Conservation (phyloP, 2,329 filamentous ascomycete species). For the Aspergillus fijiensis region DNA sequence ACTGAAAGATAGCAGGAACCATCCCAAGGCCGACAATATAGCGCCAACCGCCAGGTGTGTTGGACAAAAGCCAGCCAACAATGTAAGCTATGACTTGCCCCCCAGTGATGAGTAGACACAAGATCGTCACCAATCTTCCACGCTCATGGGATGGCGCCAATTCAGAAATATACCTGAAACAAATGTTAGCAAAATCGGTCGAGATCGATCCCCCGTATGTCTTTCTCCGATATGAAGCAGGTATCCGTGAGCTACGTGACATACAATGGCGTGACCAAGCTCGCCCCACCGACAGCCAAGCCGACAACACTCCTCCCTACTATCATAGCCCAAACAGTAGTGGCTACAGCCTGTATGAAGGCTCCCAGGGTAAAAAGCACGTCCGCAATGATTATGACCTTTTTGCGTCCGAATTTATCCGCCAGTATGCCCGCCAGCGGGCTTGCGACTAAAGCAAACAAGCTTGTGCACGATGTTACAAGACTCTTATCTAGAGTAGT, state of each 20-base stretch:
- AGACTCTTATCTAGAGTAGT: slow-evolving; percentile 59
- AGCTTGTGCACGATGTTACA: slow-evolving; percentile 58
- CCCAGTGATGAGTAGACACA: slow-evolving; percentile 78
- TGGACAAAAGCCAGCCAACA: slow-evolving; percentile 71
- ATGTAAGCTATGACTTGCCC: slow-evolving; percentile 89
- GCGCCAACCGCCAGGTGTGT: slow-evolving; percentile 69
- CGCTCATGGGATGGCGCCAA: slow-evolving; percentile 73
- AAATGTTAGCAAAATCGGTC: background rate
- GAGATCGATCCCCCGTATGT: background rate
- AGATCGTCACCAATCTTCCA: slow-evolving; percentile 77
- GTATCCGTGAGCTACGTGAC: slow-evolving; percentile 18
- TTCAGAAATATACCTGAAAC: slow-evolving; percentile 72
- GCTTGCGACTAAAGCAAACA: slow-evolving; percentile 58
- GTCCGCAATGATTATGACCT: slow-evolving; percentile 50
- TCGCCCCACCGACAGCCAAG: slow-evolving; percentile 52
- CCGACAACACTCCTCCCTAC: slow-evolving; percentile 48
- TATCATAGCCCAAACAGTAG: slow-evolving; percentile 47
- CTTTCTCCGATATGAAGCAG: background rate
- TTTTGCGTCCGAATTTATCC: slow-evolving; percentile 49
- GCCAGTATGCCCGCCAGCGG: slow-evolving; percentile 56
- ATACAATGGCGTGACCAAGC: slow-evolving; percentile 75
- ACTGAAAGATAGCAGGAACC: slow-evolving; percentile 71
- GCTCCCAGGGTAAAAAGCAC: slow-evolving; percentile 47
- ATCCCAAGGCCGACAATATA: slow-evolving; percentile 90
- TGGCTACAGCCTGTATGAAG: slow-evolving; percentile 43